Conservation (phyloP, 2,329 filamentous ascomycete genomes). For the Curvularia sp. region DNA sequence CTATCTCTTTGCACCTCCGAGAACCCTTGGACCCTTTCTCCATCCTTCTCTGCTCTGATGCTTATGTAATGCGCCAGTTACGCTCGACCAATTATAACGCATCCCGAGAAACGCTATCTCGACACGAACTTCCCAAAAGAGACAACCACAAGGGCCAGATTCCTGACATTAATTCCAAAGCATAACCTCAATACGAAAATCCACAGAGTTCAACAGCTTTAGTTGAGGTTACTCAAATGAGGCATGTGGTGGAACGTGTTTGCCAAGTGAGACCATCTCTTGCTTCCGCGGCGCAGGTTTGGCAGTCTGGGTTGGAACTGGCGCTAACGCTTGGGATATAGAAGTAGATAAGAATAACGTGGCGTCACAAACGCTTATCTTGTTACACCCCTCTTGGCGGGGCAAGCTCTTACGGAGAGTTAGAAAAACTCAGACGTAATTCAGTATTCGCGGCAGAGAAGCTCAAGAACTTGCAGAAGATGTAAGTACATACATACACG, state of each 20-base stretch:
- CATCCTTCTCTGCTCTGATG: neutral
- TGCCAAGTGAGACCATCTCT: neutral
- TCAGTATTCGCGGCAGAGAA: no score
- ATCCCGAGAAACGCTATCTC: neutral
- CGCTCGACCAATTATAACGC: neutral
- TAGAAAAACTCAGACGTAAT: no score
- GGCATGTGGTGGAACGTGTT: neutral
- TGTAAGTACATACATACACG: no score
- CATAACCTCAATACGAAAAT: neutral
- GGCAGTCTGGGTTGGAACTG: no score
- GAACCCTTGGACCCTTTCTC: neutral
- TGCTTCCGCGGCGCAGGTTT: no score
- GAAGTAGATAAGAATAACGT: no score
- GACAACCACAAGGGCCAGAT: neutral
- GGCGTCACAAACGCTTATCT: no score
- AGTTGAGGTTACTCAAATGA: neutral
- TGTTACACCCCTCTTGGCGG: no score
- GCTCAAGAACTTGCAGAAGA: no score
- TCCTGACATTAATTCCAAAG: neutral
- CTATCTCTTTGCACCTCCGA: neutral
- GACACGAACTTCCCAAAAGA: neutral
- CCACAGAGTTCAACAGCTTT: neutral
- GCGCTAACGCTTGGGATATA: no score
- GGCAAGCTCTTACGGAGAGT: no score
- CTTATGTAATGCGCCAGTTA: neutral